phyloP scores from a whole-genome alignment of 2,329 filamentous ascomycete genomes.

The Thelonectria rubi region DNA sequence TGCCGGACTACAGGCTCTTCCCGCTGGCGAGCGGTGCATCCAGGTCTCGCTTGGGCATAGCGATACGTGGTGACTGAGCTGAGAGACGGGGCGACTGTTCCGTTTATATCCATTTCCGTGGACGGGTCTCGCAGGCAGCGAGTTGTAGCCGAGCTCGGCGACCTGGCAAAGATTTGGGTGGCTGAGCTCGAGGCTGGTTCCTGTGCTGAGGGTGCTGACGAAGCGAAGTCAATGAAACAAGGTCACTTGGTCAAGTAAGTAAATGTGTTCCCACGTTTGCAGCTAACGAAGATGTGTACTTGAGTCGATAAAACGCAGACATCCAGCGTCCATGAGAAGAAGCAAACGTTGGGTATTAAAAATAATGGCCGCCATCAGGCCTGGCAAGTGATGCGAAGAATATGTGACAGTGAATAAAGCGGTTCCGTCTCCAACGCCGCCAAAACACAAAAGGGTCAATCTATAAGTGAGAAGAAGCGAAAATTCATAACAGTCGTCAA shows the following conservation, averaged over 20 bases:
- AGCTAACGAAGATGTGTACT: too few relatives aligned
- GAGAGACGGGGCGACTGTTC: background rate
- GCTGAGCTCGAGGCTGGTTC: background rate
- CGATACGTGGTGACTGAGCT: background rate
- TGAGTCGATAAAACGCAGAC: too few relatives aligned
- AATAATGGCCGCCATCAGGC: background rate
- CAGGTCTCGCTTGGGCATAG: background rate
- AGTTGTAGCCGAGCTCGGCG: background rate
- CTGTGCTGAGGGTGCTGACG: background rate
- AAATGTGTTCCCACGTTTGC: too few relatives aligned
- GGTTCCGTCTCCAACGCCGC: conserved; percentile 19
- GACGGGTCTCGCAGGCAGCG: background rate
- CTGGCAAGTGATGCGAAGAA: background rate
- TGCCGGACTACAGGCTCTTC: conserved; percentile 1
- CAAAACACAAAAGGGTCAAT: background rate
- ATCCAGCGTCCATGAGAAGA: background rate
- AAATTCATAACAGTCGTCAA: conserved; percentile 21
- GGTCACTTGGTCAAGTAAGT: too few relatives aligned
- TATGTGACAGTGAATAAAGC: conserved; percentile 9
- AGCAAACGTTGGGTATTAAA: background rate
- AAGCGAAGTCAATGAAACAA: too few relatives aligned
- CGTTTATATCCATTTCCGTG: conserved; percentile 1
- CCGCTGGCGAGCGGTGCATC: background rate
- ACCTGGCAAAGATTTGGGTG: background rate
- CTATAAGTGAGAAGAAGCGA: conserved; percentile 7